Evolutionary conservation across 371 early-diverging fungal species (phyloP).

Genomic region (Syncephalastrum racemosum): DNA sequence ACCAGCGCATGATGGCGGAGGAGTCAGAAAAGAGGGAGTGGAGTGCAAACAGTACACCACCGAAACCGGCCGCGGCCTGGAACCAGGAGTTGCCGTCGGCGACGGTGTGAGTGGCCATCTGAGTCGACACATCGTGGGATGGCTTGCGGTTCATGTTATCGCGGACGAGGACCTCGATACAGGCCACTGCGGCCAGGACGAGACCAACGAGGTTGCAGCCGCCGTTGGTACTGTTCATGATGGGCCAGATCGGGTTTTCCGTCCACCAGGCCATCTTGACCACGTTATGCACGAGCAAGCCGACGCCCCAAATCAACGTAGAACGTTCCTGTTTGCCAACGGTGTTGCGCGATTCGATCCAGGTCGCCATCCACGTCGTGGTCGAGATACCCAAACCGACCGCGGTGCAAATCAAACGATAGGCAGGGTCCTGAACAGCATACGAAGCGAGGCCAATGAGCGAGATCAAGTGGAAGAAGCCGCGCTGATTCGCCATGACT

Average conservation of each 20-base stretch:
- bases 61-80: slow-evolving; percentile 62
- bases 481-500: slow-evolving; percentile 54
- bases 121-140: slow-evolving; percentile 4
- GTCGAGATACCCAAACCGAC: slow-evolving; percentile 58
- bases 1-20: slow-evolving; percentile 74
- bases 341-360: slow-evolving; percentile 55
- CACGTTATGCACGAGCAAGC: slow-evolving; percentile 65
- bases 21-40: slow-evolving; percentile 79
- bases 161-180: slow-evolving; percentile 53
- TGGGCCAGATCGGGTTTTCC: slow-evolving; percentile 82
- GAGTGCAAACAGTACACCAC: slow-evolving; percentile 66
- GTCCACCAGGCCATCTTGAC: slow-evolving; percentile 77
- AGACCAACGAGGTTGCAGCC: slow-evolving; percentile 70
- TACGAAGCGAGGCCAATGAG: slow-evolving; percentile 68
- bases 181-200: slow-evolving; percentile 59
- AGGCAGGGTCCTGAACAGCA: slow-evolving; percentile 52
- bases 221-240: slow-evolving; percentile 72
- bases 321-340: slow-evolving; percentile 62
- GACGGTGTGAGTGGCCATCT: slow-evolving; percentile 5
- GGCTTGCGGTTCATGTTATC: slow-evolving; percentile 15
- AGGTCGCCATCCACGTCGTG: slow-evolving; percentile 59
- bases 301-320: slow-evolving; percentile 64
- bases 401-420: slow-evolving; percentile 62
- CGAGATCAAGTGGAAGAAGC: slow-evolving; percentile 57
- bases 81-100: slow-evolving; percentile 38